Evolutionary conservation across 2,329 filamentous ascomycete genomes (phyloP), one percentile per base, ranked within the genome.

Genomic region (Cladobotryum protrusum): DNA sequence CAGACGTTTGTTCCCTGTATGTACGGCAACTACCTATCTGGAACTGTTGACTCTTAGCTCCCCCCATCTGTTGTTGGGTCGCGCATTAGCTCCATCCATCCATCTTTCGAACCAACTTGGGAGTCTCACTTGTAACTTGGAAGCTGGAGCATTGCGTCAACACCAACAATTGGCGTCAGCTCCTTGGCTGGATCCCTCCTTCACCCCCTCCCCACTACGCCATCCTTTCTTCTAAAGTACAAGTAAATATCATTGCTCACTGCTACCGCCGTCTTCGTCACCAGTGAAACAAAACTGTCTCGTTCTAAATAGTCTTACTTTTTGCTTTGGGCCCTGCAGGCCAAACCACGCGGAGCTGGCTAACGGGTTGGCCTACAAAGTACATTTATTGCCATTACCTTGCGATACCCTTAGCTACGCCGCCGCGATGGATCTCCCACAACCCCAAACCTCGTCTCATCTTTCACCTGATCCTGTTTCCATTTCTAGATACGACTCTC

Each of bases 371-470:
- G 42, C 19, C 42, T 29, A n/a, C n/a, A n/a, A n/a, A n/a, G n/a
- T n/a, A n/a, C 24, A 29, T 34, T 44, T 32, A 44, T 34, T 44
- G 33, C 29, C 39, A 33, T 33, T n/a, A n/a, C n/a, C 13, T 29
- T 51, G 32, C 33, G 17, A 32, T 43, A 18, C 37, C 29, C 33
- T 45, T 34, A 20, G 43, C 43, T 13, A 35, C 24, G 34, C n/a
- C 33, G 58, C 58, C 58, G 59, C 59, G 61, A 67, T 67, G 64
- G 61, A 67, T 56, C 57, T 56, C 29, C 58, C 59, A 47, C 53
- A 52, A 32, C 20, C 45, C 24, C 47, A 53, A 42, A 32, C 44
- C 48, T 54, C 56, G 52, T 57, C 58, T 20, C 59, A 52, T 48
- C 57, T 56, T 35, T 50, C 49, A 24, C 52, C 57, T 52, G 45